phyloP scores from a whole-genome alignment of 139 green algal genomes.

The Raphidocelis subcapitata region DNA sequence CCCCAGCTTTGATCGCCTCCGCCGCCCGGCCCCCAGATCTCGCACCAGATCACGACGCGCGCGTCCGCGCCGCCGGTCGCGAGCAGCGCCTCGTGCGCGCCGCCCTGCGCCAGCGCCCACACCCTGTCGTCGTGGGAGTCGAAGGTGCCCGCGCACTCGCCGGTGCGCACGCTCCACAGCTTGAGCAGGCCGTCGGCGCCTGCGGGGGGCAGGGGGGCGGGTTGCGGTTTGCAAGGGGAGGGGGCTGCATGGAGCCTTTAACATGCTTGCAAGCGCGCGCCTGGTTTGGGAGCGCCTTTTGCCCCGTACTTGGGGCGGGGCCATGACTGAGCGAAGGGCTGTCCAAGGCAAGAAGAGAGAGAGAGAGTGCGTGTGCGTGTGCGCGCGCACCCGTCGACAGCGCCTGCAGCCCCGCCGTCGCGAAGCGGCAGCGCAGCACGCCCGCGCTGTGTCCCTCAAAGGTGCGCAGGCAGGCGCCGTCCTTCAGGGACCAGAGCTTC shows the following conservation, averaged over 20 bases:
- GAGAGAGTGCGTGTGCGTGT: too few relatives aligned
- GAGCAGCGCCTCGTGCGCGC: slow-evolving; percentile 42
- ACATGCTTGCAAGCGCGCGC: too few relatives aligned
- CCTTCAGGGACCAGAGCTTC: slow-evolving; percentile 83
- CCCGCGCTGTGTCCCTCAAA: slow-evolving; percentile 90
- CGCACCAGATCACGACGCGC: slow-evolving; percentile 74
- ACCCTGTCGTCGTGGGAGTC: slow-evolving; percentile 95
- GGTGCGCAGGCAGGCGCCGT: slow-evolving; percentile 84
- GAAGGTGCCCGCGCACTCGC: slow-evolving; percentile 85
- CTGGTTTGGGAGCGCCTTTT: too few relatives aligned
- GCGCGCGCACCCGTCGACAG: too few relatives aligned
- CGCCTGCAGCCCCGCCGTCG: slow-evolving; percentile 78
- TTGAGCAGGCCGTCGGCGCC: slow-evolving; percentile 96
- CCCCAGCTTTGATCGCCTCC: too few relatives aligned
- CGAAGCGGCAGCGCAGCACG: slow-evolving; percentile 80
- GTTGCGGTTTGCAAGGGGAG: slow-evolving; percentile 30
- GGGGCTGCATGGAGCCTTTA: too few relatives aligned
- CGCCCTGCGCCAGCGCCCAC: slow-evolving; percentile 48
- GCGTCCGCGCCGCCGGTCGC: slow-evolving; percentile 81
- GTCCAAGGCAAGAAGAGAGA: too few relatives aligned
- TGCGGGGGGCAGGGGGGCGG: slow-evolving; percentile 54
- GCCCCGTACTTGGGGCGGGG: too few relatives aligned
- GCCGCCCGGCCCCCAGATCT: background rate
- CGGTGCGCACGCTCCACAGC: slow-evolving; percentile 75
- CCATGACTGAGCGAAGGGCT: too few relatives aligned